Evolutionary conservation across 2,329 filamentous ascomycete species (phyloP), one percentile per base, ranked within the genome.

Genomic region (Alternaria triticina): DNA sequence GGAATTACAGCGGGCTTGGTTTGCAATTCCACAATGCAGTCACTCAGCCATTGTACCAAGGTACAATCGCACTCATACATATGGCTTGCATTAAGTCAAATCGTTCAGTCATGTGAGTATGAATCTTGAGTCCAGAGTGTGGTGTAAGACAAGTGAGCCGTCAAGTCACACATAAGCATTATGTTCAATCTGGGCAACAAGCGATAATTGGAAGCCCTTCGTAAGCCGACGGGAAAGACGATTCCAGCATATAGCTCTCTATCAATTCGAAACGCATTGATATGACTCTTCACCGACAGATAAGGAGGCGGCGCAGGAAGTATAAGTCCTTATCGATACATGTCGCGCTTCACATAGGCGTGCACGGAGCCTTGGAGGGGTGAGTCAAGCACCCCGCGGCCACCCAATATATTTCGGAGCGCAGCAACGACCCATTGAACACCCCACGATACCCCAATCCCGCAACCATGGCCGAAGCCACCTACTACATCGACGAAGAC

Each of bases 401-500:
- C 58, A 67, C 69, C 66, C 63, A 65, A 66, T 68, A 74, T 74
- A 75, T 75, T 76, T 73, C 71, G 60, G 61, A 64, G 61, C 59
- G 62, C 68, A 51, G 33, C 61, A 57, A 59, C 66, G 60, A 68
- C 62, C 56, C 50, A 60, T 69, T 55, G 67, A 62, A 61, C 68
- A 64, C 66, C 43, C 28, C 55, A 69, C 66, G 43, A 59, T 17
- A 59, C 61, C 49, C 56, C 74, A 76, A 76, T 74, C 67, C 69
- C 66, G 66, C 65, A 74, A 70, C 59, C 68, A 80, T 80, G 78
- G 77, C 77, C 44, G 77, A 79, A 27, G 70, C 74, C 46, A 83
- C 82, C 49, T 86, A 91, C 79, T 93, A 94, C 83, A 86, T 97
- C 77, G 93, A 97, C 84, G 91, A 93, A 77, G 91, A 93, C 73